Percentiles rank a stretch among this genome's conserved stretches.
phyloP scores from a whole-genome alignment of 1,139 yeast genomes.

The Yamadazyma dendronema region DNA sequence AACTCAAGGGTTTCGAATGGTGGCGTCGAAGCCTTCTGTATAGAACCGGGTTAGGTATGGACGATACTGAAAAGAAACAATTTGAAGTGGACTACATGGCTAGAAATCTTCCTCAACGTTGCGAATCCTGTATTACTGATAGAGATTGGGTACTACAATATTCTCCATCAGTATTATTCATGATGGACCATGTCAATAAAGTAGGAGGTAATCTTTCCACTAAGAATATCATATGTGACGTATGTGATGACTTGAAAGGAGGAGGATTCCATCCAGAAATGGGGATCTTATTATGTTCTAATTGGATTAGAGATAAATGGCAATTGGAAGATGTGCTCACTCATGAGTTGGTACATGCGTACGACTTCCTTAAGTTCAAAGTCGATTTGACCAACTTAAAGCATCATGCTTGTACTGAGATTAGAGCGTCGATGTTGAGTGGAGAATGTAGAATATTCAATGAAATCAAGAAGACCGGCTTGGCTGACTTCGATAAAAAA shows the following conservation, averaged over 20 bases:
- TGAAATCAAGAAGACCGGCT: slow-evolving; percentile 69
- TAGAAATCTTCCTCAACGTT: slow-evolving; percentile 49
- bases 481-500: slow-evolving; percentile 67
- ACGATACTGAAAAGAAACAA: slow-evolving; percentile 50
- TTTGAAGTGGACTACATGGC: slow-evolving; percentile 58
- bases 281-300: slow-evolving; percentile 86
- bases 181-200: slow-evolving; percentile 80
- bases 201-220: slow-evolving; percentile 52
- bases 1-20: slow-evolving; percentile 63
- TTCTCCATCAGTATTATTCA: slow-evolving; percentile 84
- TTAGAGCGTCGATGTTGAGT: slow-evolving; percentile 86
- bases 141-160: slow-evolving; percentile 76
- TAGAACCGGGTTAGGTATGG: slow-evolving; percentile 68
- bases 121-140: slow-evolving; percentile 67
- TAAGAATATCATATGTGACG: slow-evolving; percentile 69
- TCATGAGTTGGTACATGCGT: slow-evolving; percentile 92
- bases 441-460: slow-evolving; percentile 94
- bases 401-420: slow-evolving; percentile 97
- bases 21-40: slow-evolving; percentile 76
- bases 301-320: slow-evolving; percentile 72
- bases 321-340: slow-evolving; percentile 88
- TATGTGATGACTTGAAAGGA: slow-evolving; percentile 82
- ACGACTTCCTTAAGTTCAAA: slow-evolving; percentile 84
- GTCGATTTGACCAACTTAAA: slow-evolving; percentile 79
- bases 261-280: slow-evolving; percentile 92